These are phyloP conservation scores for Lepiota subincarnata DNA, from an alignment of 768 basidiomycete species.

Conservation along the genomic window DNA sequence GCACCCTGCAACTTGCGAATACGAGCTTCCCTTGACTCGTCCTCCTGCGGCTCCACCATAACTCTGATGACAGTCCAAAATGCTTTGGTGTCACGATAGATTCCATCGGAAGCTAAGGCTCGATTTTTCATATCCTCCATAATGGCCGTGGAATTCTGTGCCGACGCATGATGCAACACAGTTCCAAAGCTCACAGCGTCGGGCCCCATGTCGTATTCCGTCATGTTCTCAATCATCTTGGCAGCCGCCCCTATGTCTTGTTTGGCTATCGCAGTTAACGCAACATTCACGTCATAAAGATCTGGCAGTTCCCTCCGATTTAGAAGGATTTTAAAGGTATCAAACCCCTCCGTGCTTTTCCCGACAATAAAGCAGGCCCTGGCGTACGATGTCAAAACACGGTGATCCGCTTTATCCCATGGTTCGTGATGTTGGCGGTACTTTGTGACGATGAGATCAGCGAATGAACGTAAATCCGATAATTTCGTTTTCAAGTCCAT, in stretches of 20 bases:
- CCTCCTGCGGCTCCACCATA: constrained; percentile 25
- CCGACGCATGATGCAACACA: constrained; percentile 54
- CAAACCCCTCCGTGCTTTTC: constrained; percentile 41
- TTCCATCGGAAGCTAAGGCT: constrained; percentile 31
- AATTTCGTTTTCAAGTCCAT: neutral
- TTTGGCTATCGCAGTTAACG: constrained; percentile 49
- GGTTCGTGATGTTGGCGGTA: constrained; percentile 45
- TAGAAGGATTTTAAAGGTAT: constrained; percentile 41
- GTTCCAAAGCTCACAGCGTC: constrained; percentile 57
- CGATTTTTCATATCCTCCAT: constrained; percentile 37
- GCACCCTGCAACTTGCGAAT: constrained; percentile 35
- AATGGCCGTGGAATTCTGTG: constrained; percentile 39
- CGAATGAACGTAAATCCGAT: neutral
- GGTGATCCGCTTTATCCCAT: constrained; percentile 42
- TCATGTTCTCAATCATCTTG: constrained; percentile 49
- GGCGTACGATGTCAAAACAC: constrained; percentile 54
- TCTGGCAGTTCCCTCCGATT: constrained; percentile 53
- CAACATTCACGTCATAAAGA: constrained; percentile 61
- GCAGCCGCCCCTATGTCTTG: constrained; percentile 43
- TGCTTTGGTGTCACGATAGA: constrained; percentile 42
- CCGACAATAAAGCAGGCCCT: constrained; percentile 60
- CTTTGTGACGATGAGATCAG: constrained; percentile 35
- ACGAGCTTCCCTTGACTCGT: constrained; percentile 18
- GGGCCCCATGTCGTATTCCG: constrained; percentile 41
- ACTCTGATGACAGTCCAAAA: constrained; percentile 44